Conservation (phyloP, 768 basidiomycete species). For the Boletus tylopilopsis region DNA sequence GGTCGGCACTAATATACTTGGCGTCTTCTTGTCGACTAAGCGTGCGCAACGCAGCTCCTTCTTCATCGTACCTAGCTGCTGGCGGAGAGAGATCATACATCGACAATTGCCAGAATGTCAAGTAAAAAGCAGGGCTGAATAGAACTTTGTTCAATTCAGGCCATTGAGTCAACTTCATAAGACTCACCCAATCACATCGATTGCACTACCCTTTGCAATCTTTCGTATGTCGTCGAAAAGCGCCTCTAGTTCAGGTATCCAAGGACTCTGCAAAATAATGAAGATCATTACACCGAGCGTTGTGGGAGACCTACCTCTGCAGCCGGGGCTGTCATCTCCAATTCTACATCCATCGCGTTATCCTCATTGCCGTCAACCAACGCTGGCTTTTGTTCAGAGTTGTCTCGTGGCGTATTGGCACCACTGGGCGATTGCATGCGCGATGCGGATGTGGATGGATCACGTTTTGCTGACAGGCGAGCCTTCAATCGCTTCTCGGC, state of each 20-base stretch:
- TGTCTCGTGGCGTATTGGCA: slow-evolving; percentile 28
- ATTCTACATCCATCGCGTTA: slow-evolving; percentile 51
- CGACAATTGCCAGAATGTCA: slow-evolving; percentile 96
- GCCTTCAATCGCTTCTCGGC: slow-evolving; percentile 81
- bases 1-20: slow-evolving; percentile 61
- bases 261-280: slow-evolving; percentile 51
- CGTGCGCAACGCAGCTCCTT: slow-evolving; percentile 55
- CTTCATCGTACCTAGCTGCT: slow-evolving; percentile 72
- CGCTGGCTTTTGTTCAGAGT: slow-evolving; percentile 19
- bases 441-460: slow-evolving; percentile 52
- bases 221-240: slow-evolving; percentile 75
- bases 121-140: slow-evolving; percentile 81
- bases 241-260: slow-evolving; percentile 70
- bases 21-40: slow-evolving; percentile 68
- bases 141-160: slow-evolving; percentile 3
- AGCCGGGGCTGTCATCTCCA: slow-evolving; percentile 24
- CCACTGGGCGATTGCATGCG: slow-evolving; percentile 62
- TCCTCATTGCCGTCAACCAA: slow-evolving; percentile 41
- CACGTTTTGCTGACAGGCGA: slow-evolving; percentile 67
- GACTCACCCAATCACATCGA: slow-evolving; percentile 69
- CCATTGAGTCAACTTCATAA: slow-evolving; percentile 1
- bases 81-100: slow-evolving; percentile 87
- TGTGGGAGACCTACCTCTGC: slow-evolving; percentile 19
- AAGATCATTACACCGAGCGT: slow-evolving; percentile 2
- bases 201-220: slow-evolving; percentile 63